Percentiles rank a stretch among this genome's conserved stretches.
Conservation (phyloP, 371 early-diverging fungal species). For the Polyrhizophydium stewartii region DNA sequence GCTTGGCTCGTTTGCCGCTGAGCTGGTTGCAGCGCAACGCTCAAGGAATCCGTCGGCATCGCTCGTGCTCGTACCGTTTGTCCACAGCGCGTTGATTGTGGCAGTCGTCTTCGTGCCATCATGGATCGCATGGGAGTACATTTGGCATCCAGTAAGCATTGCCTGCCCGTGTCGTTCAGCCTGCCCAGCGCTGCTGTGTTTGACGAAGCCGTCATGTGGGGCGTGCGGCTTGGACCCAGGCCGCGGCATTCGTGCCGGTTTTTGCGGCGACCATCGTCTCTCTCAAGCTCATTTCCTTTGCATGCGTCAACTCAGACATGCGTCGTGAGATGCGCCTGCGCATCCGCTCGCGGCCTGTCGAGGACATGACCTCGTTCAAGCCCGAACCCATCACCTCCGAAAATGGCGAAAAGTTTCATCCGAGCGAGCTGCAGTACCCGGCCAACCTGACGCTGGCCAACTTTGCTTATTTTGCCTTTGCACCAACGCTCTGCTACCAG, state of each 20-base stretch:
- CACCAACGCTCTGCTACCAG: slow-evolving; percentile 89
- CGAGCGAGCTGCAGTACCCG: slow-evolving; percentile 53
- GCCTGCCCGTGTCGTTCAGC: too few relatives aligned
- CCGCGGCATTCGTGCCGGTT: slow-evolving; percentile 22
- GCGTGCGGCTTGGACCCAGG: slow-evolving; percentile 5
- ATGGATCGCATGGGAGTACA: slow-evolving; percentile 61
- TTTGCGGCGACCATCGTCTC: slow-evolving; percentile 59
- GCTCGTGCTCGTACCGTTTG: too few relatives aligned
- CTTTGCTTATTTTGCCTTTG: slow-evolving; percentile 71
- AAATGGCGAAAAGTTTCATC: background rate
- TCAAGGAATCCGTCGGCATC: too few relatives aligned
- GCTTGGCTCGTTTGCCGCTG: too few relatives aligned
- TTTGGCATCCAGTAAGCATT: slow-evolving; percentile 65
- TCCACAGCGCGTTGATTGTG: too few relatives aligned
- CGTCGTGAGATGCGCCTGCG: slow-evolving; percentile 26
- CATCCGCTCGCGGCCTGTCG: background rate
- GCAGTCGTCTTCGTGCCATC: slow-evolving; percentile 59
- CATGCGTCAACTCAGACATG: slow-evolving; percentile 65
- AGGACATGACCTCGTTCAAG: background rate
- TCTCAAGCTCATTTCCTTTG: slow-evolving; percentile 78
- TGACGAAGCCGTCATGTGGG: too few relatives aligned
- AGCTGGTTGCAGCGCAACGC: too few relatives aligned
- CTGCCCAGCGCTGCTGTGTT: too few relatives aligned
- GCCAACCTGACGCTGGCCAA: slow-evolving; percentile 65
- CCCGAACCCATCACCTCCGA: background rate